Evolutionary conservation across 1,284 basidiomycete genomes (phyloP).

Genomic region (Austropuccinia psidii): DNA sequence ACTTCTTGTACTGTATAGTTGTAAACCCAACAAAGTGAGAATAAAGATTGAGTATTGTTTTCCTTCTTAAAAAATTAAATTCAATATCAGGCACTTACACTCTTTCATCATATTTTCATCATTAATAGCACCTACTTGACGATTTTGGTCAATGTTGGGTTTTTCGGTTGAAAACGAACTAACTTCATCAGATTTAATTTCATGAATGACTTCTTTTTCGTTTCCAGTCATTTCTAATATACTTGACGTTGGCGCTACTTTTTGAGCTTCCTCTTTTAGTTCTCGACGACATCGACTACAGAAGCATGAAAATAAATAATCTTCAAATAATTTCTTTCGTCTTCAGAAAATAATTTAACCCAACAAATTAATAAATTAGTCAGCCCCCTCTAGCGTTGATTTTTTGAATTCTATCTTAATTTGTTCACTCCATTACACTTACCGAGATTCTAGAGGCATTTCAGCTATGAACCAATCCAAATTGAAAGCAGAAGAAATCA

Average conservation of each 20-base stretch:
- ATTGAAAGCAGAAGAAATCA: background rate
- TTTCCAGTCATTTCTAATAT: background rate
- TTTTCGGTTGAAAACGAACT: no score
- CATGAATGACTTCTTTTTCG: background rate
- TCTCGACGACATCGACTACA: constrained; percentile 33
- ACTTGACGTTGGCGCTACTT: background rate
- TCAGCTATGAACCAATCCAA: background rate
- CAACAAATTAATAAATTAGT: background rate
- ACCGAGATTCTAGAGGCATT: constrained; percentile 26
- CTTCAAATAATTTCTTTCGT: constrained; percentile 36
- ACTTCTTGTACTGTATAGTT: no score
- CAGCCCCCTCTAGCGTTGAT: background rate
- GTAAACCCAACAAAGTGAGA: no score
- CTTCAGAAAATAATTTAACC: background rate
- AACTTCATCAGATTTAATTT: constrained; percentile 3
- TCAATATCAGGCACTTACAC: background rate
- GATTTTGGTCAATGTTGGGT: no score
- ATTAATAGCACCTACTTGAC: background rate
- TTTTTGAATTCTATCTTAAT: background rate
- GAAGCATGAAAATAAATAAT: constrained; percentile 37
- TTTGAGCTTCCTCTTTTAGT: constrained; percentile 24
- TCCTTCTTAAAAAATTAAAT: no score
- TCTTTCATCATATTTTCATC: background rate
- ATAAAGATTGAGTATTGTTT: no score
- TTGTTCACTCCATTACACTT: background rate